A percentile compares a stretch with the other conserved stretches of the same genome.
Evolutionary conservation across 192 early-diverging fungal genomes (phyloP).

Genomic region (Radiomyces spectabilis): DNA sequence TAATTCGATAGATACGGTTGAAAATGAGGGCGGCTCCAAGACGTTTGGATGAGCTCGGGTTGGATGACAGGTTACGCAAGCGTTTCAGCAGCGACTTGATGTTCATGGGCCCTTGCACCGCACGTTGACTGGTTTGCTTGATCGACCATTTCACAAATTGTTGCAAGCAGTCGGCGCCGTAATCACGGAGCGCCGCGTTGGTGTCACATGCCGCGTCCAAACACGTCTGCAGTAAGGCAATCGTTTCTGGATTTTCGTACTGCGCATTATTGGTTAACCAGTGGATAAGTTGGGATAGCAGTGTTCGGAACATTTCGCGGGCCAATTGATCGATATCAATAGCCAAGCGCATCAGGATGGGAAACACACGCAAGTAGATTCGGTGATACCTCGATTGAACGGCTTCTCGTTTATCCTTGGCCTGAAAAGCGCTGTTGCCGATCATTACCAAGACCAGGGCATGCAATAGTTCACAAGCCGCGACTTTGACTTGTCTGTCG

Average conservation of each 20-base stretch:
- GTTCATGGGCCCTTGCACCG: conserved; percentile 46
- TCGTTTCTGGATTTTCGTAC: conserved; percentile 74
- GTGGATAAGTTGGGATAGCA: conserved; percentile 65
- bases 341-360: conserved; percentile 59
- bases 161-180: conserved; percentile 62
- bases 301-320: conserved; percentile 56
- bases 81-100: conserved; percentile 66
- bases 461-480: conserved; percentile 68
- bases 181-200: conserved; percentile 53
- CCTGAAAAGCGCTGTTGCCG: conserved; percentile 52
- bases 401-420: conserved; percentile 30
- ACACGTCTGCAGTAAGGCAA: conserved; percentile 58
- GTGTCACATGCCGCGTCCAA: conserved; percentile 53
- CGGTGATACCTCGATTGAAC: conserved; percentile 52
- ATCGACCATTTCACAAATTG: conserved; percentile 76
- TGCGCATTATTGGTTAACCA: conserved; percentile 73
- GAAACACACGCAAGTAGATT: conserved; percentile 60
- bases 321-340: conserved; percentile 66
- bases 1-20: conserved; percentile 61
- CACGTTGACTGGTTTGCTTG: conserved; percentile 48
- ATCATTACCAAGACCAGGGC: conserved; percentile 68
- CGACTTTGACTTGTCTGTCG: conserved; percentile 67
- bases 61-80: conserved; percentile 51
- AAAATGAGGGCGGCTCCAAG: conserved; percentile 62
- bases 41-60: conserved; percentile 55